Conservation (phyloP, 2,329 filamentous ascomycete genomes). For the Teratosphaeria gauchensis region DNA sequence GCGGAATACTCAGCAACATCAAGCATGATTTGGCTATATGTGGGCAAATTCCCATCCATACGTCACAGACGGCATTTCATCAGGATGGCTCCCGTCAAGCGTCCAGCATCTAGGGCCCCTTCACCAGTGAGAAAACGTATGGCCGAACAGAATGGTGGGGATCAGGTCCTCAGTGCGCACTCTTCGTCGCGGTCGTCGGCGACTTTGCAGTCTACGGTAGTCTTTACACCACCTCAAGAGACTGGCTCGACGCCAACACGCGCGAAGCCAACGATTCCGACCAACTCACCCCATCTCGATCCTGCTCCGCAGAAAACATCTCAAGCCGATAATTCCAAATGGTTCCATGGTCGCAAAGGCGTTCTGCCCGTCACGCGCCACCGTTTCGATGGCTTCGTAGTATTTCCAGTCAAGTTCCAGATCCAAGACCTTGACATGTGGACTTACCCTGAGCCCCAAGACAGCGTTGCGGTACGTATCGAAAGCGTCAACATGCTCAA, state of each 20-base stretch:
- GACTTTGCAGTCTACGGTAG: neutral
- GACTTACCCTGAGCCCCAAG: neutral
- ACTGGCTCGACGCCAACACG: neutral
- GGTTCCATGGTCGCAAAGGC: neutral
- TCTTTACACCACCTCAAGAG: neutral
- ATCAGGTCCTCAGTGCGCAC: too few species aligned
- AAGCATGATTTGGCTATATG: neutral
- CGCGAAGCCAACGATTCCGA: neutral
- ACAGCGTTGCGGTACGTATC: neutral
- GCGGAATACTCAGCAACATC: too few species aligned
- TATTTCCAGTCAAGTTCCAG: neutral
- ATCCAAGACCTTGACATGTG: neutral
- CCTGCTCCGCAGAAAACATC: neutral
- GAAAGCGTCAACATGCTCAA: neutral
- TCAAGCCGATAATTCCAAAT: neutral
- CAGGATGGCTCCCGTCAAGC: neutral
- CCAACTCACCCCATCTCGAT: neutral
- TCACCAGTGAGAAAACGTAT: neutral
- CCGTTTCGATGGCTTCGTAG: neutral
- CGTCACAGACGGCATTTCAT: neutral
- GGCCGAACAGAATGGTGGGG: neutral
- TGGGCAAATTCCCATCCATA: neutral
- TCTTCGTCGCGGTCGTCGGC: neutral
- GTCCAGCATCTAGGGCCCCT: neutral
- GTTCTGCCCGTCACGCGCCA: neutral